phyloP scores from a whole-genome alignment of 257 asterid species.

The Eustoma russellianum region DNA sequence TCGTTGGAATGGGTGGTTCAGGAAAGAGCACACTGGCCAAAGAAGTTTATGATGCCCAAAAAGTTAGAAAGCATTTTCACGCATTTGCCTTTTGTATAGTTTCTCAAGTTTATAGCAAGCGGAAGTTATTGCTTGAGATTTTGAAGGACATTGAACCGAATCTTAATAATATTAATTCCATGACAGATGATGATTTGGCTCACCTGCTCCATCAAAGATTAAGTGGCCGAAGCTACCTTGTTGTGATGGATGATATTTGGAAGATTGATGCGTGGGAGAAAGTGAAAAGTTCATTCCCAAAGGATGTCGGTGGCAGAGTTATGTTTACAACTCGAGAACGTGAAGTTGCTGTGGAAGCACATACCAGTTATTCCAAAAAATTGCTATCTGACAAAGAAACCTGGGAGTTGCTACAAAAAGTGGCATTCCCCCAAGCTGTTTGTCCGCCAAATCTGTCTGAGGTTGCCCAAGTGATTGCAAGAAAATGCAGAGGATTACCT shows the following conservation, averaged over 20 bases:
- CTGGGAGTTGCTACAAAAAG: background rate
- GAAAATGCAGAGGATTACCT: constrained; percentile 1
- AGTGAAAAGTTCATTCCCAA: background rate
- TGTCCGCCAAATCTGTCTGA: background rate
- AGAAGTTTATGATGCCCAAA: background rate
- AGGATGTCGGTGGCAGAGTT: background rate
- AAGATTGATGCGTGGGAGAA: background rate
- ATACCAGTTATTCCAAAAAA: background rate
- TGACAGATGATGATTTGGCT: too few species aligned
- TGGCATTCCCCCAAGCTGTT: background rate
- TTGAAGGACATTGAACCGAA: background rate
- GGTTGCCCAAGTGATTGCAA: background rate
- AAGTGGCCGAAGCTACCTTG: background rate
- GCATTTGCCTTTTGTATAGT: background rate
- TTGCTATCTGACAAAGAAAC: background rate
- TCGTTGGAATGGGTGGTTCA: background rate
- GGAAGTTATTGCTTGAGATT: background rate
- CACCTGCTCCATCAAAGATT: background rate
- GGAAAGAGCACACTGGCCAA: constrained; percentile 6
- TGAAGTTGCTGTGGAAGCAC: background rate
- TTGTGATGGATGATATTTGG: constrained; percentile 6
- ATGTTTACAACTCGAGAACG: background rate
- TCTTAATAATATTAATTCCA: too few species aligned
- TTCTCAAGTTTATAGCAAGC: background rate
- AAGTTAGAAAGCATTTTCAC: background rate